phyloP scores from a whole-genome alignment of 1,284 basidiomycete genomes.

The Moesziomyces parantarcticus region DNA sequence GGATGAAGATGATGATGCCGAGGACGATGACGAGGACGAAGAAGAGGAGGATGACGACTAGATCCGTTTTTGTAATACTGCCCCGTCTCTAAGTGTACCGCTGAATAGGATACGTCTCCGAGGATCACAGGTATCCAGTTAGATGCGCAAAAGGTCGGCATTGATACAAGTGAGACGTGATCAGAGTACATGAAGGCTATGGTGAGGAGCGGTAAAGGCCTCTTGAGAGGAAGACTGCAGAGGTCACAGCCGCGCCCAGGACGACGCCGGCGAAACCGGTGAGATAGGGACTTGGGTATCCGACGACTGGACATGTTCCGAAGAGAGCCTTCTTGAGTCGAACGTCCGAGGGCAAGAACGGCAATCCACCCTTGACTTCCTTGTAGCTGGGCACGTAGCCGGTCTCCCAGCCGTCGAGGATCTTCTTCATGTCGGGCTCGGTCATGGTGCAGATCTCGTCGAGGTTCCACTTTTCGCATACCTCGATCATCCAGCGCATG shows the following conservation, averaged over 20 bases:
- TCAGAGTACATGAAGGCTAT: background rate
- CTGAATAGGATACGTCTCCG: background rate
- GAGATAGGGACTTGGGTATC: conserved; percentile 54
- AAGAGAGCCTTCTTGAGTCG: conserved; percentile 50
- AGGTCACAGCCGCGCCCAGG: conserved; percentile 35
- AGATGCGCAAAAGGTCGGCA: conserved; percentile 1
- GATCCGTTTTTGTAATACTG: background rate
- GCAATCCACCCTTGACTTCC: conserved; percentile 42
- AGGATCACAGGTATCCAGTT: background rate
- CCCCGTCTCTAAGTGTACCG: background rate
- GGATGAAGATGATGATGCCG: conserved; percentile 22
- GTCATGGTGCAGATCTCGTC: conserved; percentile 79
- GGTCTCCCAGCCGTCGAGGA: conserved; percentile 67
- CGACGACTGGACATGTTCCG: conserved; percentile 57
- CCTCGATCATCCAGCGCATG: conserved; percentile 94
- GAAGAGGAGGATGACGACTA: conserved; percentile 38
- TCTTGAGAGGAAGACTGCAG: conserved; percentile 31
- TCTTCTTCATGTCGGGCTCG: conserved; percentile 69
- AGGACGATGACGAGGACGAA: conserved; percentile 29
- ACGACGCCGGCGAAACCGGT: conserved; percentile 43
- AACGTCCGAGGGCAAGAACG: conserved; percentile 26
- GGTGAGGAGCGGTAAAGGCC: conserved; percentile 23
- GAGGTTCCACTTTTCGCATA: conserved; percentile 86
- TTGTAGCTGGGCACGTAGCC: conserved; percentile 60
- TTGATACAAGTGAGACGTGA: conserved; percentile 8